These are phyloP conservation scores for Lachancea dasiensis DNA, from an alignment of 805 yeast species.

Conservation along the genomic window DNA sequence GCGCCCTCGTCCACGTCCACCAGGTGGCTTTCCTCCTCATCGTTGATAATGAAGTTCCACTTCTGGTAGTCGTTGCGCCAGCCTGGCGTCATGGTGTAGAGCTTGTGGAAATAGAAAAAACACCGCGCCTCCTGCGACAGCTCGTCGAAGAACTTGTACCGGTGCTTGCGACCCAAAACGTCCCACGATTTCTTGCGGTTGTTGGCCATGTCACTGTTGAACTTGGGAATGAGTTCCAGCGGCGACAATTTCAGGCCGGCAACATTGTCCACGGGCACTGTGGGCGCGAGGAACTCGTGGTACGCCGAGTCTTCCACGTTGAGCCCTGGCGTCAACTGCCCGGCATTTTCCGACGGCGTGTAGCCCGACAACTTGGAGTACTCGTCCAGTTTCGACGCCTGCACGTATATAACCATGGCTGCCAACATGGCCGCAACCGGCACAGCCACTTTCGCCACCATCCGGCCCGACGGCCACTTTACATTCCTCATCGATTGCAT, in stretches of 20 bases:
- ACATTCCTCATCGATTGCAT: too few relatives aligned
- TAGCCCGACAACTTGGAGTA: slow-evolving; percentile 1
- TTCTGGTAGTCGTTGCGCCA: slow-evolving; percentile 16
- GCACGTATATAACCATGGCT: slow-evolving; percentile 3
- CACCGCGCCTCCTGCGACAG: slow-evolving; percentile 13
- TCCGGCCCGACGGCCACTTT: slow-evolving; percentile 3
- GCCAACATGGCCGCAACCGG: slow-evolving; percentile 5
- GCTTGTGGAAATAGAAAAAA: slow-evolving; percentile 15
- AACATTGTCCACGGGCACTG: slow-evolving; percentile 8
- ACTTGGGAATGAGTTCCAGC: slow-evolving; percentile 14
- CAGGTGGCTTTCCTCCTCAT: slow-evolving; percentile 3
- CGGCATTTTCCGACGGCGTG: neutral
- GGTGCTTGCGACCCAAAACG: slow-evolving; percentile 5
- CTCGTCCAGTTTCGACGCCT: slow-evolving; percentile 3
- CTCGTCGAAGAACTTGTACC: slow-evolving; percentile 10
- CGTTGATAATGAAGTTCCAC: slow-evolving; percentile 13
- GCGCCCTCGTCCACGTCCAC: slow-evolving; percentile 6
- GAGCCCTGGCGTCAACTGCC: neutral
- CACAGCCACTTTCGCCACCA: slow-evolving; percentile 1
- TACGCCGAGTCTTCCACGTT: neutral
- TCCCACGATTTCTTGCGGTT: slow-evolving; percentile 11
- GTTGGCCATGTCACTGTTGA: slow-evolving; percentile 9
- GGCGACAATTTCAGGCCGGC: slow-evolving; percentile 17
- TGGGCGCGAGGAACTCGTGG: neutral
- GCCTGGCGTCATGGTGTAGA: slow-evolving; percentile 15